Evolutionary conservation across 371 early-diverging fungal species (phyloP).

Genomic region (Parasitella parasitica): DNA sequence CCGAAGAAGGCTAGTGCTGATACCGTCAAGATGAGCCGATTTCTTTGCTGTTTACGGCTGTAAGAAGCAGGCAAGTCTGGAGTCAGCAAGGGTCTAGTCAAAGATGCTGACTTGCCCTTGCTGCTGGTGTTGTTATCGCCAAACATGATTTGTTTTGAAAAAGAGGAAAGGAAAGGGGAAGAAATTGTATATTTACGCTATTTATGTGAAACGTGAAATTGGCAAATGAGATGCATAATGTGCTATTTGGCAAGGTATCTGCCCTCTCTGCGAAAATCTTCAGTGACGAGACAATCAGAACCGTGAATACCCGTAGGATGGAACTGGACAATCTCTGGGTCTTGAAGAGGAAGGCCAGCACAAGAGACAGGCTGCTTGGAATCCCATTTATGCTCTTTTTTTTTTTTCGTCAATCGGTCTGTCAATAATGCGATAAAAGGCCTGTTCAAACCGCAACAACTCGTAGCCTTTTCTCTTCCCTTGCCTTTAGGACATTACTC

Average conservation of each 20-base stretch:
- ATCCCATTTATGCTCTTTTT: no score
- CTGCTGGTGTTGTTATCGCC: background rate
- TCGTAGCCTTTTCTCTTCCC: background rate
- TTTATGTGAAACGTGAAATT: background rate
- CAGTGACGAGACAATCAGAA: conserved; percentile 96
- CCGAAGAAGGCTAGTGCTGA: conserved; percentile 31
- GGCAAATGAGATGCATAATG: background rate
- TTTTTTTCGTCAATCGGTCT: background rate
- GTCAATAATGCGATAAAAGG: background rate
- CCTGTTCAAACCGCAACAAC: background rate
- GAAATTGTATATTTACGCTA: background rate
- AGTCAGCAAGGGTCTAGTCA: background rate
- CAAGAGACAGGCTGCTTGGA: conserved; percentile 36
- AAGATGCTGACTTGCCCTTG: background rate
- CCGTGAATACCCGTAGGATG: conserved; percentile 99
- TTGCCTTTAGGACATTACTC: background rate
- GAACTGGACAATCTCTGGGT: conserved; percentile 97
- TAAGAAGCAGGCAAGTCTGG: background rate
- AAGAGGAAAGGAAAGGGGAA: background rate
- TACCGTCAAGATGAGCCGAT: conserved; percentile 6
- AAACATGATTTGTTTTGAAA: background rate
- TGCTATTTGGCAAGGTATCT: conserved; percentile 87
- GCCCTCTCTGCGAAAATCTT: conserved; percentile 96
- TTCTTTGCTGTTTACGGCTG: background rate
- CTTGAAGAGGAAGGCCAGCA: conserved; percentile 90